Percentiles rank a stretch among this genome's conserved stretches.
Evolutionary conservation across 371 early-diverging fungal species (phyloP).

Genomic region (Thermomucor indicae-seudaticae): DNA sequence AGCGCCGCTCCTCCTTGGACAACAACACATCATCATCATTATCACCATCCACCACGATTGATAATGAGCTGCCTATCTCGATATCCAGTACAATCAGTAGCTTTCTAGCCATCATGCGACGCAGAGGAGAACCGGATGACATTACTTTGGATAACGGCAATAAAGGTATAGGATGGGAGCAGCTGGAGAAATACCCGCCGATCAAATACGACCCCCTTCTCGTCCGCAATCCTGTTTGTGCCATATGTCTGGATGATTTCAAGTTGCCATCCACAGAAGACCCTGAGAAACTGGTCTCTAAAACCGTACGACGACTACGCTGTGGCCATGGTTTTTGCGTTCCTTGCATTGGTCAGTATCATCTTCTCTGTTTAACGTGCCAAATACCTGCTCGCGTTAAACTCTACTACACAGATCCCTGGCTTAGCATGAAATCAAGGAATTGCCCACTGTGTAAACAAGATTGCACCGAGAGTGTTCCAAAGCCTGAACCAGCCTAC

Average conservation of each 20-base stretch:
- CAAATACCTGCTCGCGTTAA: not conserved
- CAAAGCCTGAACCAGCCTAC: not conserved
- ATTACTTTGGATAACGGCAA: not conserved
- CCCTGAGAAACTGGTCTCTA: too few relatives aligned
- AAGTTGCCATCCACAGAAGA: not conserved
- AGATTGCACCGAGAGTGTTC: conserved; percentile 1
- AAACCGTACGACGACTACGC: conserved; percentile 1
- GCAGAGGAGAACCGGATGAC: not conserved
- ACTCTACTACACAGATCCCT: conserved; percentile 2
- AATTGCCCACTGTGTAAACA: conserved; percentile 10
- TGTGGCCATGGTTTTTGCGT: conserved; percentile 12
- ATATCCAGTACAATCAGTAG: not conserved
- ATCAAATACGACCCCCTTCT: conserved; percentile 11
- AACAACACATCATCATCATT: not conserved
- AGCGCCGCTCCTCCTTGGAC: not conserved
- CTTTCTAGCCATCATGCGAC: conserved; percentile 3
- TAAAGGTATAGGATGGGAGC: conserved; percentile 3
- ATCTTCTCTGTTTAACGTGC: not conserved
- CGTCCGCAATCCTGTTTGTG: conserved; percentile 11
- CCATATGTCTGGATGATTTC: conserved; percentile 18
- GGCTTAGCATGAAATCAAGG: conserved; percentile 4
- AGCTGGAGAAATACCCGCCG: conserved; percentile 7
- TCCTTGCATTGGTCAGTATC: conserved; percentile 3
- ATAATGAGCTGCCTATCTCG: not conserved
- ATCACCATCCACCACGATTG: not conserved